Evolutionary conservation across 768 basidiomycete genomes (phyloP).

Genomic region (Leccinum disarticulatum): DNA sequence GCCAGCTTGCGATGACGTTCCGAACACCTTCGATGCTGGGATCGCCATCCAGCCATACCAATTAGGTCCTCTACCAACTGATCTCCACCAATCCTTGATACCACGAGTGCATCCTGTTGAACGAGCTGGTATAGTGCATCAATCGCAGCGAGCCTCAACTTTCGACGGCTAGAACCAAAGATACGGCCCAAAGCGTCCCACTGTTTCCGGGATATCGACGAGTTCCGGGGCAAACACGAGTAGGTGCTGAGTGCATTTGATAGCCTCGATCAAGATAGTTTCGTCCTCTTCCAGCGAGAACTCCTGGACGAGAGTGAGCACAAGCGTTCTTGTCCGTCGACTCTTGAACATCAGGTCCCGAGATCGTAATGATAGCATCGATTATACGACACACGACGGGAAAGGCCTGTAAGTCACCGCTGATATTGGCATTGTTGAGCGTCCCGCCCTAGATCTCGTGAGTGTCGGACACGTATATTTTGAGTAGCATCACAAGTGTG

Average conservation of each 20-base stretch:
- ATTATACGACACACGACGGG: constrained; percentile 90
- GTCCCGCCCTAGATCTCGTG: constrained; percentile 94
- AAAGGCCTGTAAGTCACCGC: constrained; percentile 90
- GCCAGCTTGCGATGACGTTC: constrained; percentile 91
- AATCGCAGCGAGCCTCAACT: constrained; percentile 91
- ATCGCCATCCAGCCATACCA: constrained; percentile 89
- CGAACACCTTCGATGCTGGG: constrained; percentile 91
- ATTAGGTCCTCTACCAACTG: constrained; percentile 92
- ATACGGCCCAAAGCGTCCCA: constrained; percentile 74
- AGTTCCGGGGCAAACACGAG: constrained; percentile 92
- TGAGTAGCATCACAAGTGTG: constrained; percentile 88
- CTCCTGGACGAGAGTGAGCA: constrained; percentile 82
- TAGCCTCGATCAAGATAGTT: constrained; percentile 87
- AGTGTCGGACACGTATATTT: constrained; percentile 83
- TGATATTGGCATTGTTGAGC: constrained; percentile 75
- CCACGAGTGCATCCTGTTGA: constrained; percentile 87
- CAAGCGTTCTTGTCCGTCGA: constrained; percentile 74
- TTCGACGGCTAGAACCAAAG: constrained; percentile 75
- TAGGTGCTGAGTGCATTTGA: constrained; percentile 95
- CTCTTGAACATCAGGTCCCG: constrained; percentile 95
- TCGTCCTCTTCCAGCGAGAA: constrained; percentile 87
- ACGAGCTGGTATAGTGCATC: constrained; percentile 96
- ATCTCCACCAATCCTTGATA: constrained; percentile 94
- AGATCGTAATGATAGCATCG: constrained; percentile 88
- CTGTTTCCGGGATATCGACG: constrained; percentile 77